A percentile compares a stretch with the other conserved stretches of the same genome.
Evolutionary conservation across 2,329 filamentous ascomycete species (phyloP).

Genomic region (Chaetothyriales sp.): DNA sequence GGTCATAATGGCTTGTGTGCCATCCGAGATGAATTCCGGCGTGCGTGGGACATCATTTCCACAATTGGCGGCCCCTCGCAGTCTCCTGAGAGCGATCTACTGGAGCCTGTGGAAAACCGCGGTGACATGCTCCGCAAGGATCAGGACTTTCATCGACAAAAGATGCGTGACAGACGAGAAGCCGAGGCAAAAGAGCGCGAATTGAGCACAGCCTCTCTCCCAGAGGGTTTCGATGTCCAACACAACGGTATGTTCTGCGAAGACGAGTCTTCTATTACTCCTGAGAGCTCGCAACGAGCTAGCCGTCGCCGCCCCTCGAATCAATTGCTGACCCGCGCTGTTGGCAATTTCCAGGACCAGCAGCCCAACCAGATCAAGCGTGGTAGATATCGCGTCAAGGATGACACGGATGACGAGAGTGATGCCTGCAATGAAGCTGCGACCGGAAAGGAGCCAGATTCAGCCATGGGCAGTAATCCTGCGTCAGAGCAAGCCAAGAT

Average conservation of each 20-base stretch:
- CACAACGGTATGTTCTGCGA: constrained; percentile 14
- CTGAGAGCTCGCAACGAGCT: not conserved
- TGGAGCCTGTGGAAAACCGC: constrained; percentile 14
- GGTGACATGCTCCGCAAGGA: constrained; percentile 18
- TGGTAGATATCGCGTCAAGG: constrained; percentile 8
- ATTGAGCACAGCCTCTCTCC: constrained; percentile 2
- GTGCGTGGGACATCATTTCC: constrained; percentile 53
- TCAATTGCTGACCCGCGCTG: constrained; percentile 4
- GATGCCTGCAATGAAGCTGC: constrained; percentile 1
- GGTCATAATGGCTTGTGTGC: constrained; percentile 68
- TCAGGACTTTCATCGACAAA: constrained; percentile 11
- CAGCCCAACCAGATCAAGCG: constrained; percentile 2
- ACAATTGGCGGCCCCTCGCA: constrained; percentile 7
- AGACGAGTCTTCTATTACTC: not conserved
- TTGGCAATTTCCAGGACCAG: constrained; percentile 7
- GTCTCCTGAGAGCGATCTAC: constrained; percentile 14
- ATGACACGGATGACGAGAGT: constrained; percentile 12
- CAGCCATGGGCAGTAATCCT: not conserved
- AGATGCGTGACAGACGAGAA: constrained; percentile 12
- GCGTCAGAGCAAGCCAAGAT: not conserved
- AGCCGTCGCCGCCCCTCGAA: not conserved
- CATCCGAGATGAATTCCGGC: constrained; percentile 71
- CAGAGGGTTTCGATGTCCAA: not conserved
- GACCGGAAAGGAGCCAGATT: not conserved
- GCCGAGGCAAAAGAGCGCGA: constrained; percentile 12